Evolutionary conservation across 2,329 filamentous ascomycete species (phyloP), one percentile per base, ranked within the genome.

Genomic region (Pseudonectria buxi): DNA sequence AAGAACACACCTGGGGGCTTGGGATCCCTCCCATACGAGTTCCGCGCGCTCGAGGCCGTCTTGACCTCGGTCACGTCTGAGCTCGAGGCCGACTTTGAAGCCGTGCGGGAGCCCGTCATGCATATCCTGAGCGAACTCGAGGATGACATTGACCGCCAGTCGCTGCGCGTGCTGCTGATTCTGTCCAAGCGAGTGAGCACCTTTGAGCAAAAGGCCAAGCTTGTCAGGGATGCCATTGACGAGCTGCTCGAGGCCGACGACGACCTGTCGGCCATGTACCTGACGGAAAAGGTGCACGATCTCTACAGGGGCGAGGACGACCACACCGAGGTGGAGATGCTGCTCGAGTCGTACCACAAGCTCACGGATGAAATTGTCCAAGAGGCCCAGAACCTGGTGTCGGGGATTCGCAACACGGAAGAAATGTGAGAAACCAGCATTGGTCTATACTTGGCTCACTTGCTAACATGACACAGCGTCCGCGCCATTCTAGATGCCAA

Each of bases 301-400:
- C 71, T 83, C 13, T 68, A 75, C 28, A 74, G 89, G 35, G 78
- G 79, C 35, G 81, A 88, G 42, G 79, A 94, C 47, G 88, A 95
- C 52, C 90, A 96, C 54, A 92, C 90, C 16, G 92, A 98, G 62
- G 85, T 98, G 6, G 92, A 98, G 65, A 88, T 98, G 80, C 71
- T 98, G 32, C 69, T 98, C 4, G 92, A 98, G 60, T 95, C 88
- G 3, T 98, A 98, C 59, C 87, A 96, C 61, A 96, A 96, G 61
- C 83, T 98, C 28, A 90, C 88, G 48, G 92, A 98, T 57, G 92
- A 98, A 68, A 95, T 96, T 51, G 90, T 95, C 7, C 90, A 98
- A 62, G 86, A 94, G 44, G 87, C 88, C 12, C 85, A 87, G 43
- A 96, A 94, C 62, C 63, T 96, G 47, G 89, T 96, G 37, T 90